Evolutionary conservation across 148 eudicot species (phyloP), one percentile per base, ranked within the genome.

Genomic region (Rhododendron henanense): DNA sequence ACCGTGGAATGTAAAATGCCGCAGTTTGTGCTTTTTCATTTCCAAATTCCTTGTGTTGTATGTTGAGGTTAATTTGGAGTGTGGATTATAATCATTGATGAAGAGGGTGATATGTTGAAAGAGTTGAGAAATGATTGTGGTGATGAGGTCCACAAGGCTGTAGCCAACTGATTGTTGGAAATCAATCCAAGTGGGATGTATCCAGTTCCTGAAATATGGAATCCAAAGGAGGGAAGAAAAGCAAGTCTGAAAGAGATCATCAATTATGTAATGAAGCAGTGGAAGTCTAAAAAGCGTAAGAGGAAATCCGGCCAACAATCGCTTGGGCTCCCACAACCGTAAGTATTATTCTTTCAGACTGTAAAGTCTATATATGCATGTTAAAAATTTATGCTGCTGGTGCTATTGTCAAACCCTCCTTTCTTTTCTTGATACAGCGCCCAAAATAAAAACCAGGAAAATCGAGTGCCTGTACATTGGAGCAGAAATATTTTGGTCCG

Each of bases 121-220:
- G 88, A 77, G 78, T 79, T 92, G 86, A 89, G 78, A 85, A 50
- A 15, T 28, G 85, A 84, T 59, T 89, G 90, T 87, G 93, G 90
- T 50, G 93, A 90, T 85, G 88, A 87, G 59, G 90, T 86, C 15
- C 91, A 37, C 41, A 37, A 37, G 41, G 41, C 41, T 37, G 91
- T 92, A 44, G 86, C 86, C 23, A 79, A 75, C 39, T 91, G 93
- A 82, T 88, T 92, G 63, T 19, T 90, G 87, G 93, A 91, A 85
- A 77, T 92, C 86, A 92, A 92, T 75, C 87, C 94, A 13, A 92
- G 94, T 78, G 94, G 92, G 61, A 86, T 93, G 84, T 92, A 87
- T 87, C 79, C 84, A 6, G 93, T 91, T 57, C 85, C 87, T 41
- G 94, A 91, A 85, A 85, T 92, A 63, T 92, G 92, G 92, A 90